Evolutionary conservation across 73 alveolate species (phyloP).

Genomic region (Diophrys sp.): DNA sequence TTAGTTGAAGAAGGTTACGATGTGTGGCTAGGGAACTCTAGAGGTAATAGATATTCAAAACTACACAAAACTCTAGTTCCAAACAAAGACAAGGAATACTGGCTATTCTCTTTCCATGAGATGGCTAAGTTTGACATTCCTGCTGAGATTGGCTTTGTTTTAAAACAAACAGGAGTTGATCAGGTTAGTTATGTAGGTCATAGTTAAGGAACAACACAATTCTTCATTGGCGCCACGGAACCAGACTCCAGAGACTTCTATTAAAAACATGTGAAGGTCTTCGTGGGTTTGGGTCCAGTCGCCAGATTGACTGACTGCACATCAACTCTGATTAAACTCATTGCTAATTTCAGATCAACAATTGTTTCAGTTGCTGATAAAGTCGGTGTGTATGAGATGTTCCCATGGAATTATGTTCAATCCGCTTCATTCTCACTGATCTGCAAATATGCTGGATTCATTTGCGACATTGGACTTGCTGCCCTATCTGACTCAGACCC

Average conservation of each 20-base stretch:
- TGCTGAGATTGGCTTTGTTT: slow-evolving; percentile 68
- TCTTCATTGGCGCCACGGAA: slow-evolving; percentile 68
- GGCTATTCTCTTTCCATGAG: slow-evolving; percentile 64
- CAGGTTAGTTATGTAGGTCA: slow-evolving; percentile 83
- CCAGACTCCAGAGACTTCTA: slow-evolving; percentile 26
- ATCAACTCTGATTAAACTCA: slow-evolving; percentile 40
- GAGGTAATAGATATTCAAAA: slow-evolving; percentile 80
- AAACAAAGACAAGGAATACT: slow-evolving; percentile 34
- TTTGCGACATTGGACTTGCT: slow-evolving; percentile 20
- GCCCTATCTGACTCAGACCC: slow-evolving; percentile 25
- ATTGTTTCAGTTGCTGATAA: not conserved
- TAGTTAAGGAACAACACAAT: slow-evolving; percentile 78
- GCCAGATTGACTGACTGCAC: slow-evolving; percentile 43
- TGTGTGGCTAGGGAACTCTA: slow-evolving; percentile 86
- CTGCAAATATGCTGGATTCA: slow-evolving; percentile 18
- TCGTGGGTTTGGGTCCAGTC: slow-evolving; percentile 81
- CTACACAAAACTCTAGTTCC: slow-evolving; percentile 51
- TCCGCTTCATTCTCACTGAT: slow-evolving; percentile 17
- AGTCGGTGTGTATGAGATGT: slow-evolving; percentile 49
- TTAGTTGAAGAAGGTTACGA: slow-evolving; percentile 78
- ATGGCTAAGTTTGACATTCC: slow-evolving; percentile 78
- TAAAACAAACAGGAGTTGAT: slow-evolving; percentile 45
- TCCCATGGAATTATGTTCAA: slow-evolving; percentile 34
- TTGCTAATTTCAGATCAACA: slow-evolving; percentile 12
- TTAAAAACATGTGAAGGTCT: slow-evolving; percentile 56